Percentiles rank a stretch among this genome's conserved stretches.
Evolutionary conservation across 129 eudicot species (phyloP).

Genomic region (Saussurea involucrata): DNA sequence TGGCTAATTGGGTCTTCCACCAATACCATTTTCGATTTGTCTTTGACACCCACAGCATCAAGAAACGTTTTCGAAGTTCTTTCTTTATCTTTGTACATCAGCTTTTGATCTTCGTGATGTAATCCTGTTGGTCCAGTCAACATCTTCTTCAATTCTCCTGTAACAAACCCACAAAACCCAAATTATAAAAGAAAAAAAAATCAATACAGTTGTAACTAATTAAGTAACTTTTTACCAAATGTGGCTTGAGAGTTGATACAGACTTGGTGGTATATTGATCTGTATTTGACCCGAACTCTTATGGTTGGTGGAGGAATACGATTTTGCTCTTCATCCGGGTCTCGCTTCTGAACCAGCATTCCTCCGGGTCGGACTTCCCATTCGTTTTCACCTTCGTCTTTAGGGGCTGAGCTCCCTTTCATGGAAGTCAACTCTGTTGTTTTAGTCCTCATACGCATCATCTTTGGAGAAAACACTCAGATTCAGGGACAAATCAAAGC

Average conservation of each 20-base stretch:
- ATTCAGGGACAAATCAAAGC: slow-evolving; percentile 14
- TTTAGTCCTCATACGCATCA: slow-evolving; percentile 78
- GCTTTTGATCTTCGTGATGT: slow-evolving; percentile 90
- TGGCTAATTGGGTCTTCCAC: slow-evolving; percentile 78
- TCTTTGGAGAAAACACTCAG: slow-evolving; percentile 1
- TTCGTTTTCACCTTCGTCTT: slow-evolving; percentile 22
- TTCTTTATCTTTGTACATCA: slow-evolving; percentile 73
- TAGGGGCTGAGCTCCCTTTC: slow-evolving; percentile 25
- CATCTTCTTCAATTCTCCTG: slow-evolving; percentile 95
- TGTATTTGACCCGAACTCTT: slow-evolving; percentile 81
- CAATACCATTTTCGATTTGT: slow-evolving; percentile 73
- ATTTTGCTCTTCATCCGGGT: slow-evolving; percentile 45
- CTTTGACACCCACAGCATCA: slow-evolving; percentile 77
- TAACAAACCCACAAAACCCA: neutral
- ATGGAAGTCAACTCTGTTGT: slow-evolving; percentile 39
- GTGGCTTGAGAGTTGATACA: slow-evolving; percentile 70
- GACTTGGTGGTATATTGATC: slow-evolving; percentile 69
- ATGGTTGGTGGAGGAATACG: slow-evolving; percentile 69
- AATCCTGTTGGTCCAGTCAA: slow-evolving; percentile 78
- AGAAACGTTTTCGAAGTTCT: slow-evolving; percentile 64
- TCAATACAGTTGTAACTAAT: neutral
- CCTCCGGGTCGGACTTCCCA: slow-evolving; percentile 94
- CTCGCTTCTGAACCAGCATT: slow-evolving; percentile 86
- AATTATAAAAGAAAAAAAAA: neutral
- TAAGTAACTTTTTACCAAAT: slow-evolving; percentile 49